Evolutionary conservation across 371 early-diverging fungal genomes (phyloP), one percentile per base, ranked within the genome.

Genomic region (Syncephalastrum racemosum): DNA sequence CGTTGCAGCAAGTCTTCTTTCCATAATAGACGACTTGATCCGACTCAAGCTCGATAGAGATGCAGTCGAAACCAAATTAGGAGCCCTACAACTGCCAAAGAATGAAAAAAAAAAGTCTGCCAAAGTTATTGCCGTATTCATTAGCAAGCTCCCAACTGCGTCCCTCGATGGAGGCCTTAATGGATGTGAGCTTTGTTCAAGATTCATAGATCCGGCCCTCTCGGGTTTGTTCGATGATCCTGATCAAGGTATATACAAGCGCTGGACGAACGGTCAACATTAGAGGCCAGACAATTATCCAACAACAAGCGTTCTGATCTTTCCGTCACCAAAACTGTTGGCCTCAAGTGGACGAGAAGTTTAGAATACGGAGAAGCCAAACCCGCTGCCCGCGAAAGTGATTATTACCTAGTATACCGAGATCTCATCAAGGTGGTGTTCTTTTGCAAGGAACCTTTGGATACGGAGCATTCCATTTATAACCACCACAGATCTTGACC

Each of bases 311-410:
- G 58, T 15, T 52, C 58, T 45, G 58, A 52, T 41, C 36, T 52
- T 4, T 52, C 52, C 36, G 51, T 58, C 14, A 58, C 59, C 53
- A 58, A 58, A 20, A 52, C 46, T 24, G 14, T 51, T 13, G 46
- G 59, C 24, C 46, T 27, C 20, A 58, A 46, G 52, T 58, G 46
- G 52, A 46, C 31, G 47, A 58, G 53, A 58, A 58, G 59, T 40
- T 52, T 58, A 46, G 59, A 52, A 31, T 58, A 58, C 40, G 59
- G 59, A 46, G 59, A 58, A 52, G 53, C 48, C 53, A 58, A 46
- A 45, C 47, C 59, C 51, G 14, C 59, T 55, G 15, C 55, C 3
- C 50, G 24, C 25, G 51, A 45, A 49, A 50, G 45, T 36, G 49
- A 60, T 41, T 42, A 60, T 50, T 60, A 44, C 39, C 51, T 55